Evolutionary conservation across 352 stramenopile genomes (phyloP), one percentile per base, ranked within the genome.

Genomic region (Phytophthora palmivora): DNA sequence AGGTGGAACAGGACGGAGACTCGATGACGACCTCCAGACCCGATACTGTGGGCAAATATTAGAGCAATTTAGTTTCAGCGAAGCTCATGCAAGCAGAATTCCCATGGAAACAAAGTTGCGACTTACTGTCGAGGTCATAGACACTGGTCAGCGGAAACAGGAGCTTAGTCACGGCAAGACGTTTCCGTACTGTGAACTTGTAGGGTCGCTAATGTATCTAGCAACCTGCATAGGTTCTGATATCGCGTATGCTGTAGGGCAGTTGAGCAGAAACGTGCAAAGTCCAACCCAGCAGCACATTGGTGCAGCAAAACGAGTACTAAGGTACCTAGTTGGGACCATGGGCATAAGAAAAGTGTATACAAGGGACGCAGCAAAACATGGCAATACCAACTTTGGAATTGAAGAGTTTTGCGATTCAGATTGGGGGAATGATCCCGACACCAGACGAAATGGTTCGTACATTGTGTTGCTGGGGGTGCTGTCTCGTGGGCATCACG

Each of bases 191-290:
- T n/a, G n/a, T n/a, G n/a, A 37, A 3, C 12, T 58, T 52, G 30
- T 74, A 7, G 61, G 53, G 9, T 62, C 51, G 43, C 42, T 70
- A 9, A 70, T 79, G 71, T 76, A 74, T 30, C 37, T 76, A 14
- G 58, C 56, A 0, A 74, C 72, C 14, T 58, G 46, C 21, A 76
- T 48, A 12, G 56, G 49, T 4, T 42, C 61, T 10, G 70, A 75
- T 26, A 21, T 72, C 0, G 60, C 65, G 3, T 79, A 58, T 49
- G 53, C 44, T 8, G 16, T 79, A 1, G 60, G 46, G 0, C 61
- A 75, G 22, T n/a, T 74, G 7, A 75, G 70, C n/a, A 18, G 59
- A 14, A 70, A 58, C 21, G 60, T 79, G 0, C 22, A 48, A 34
- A 4, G 19, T 3, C 49, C 48, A 38, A 66, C 64, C 2, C 39